These are phyloP conservation scores for Suillus subaureus DNA, from an alignment of 768 basidiomycete genomes.

Conservation along the genomic window DNA sequence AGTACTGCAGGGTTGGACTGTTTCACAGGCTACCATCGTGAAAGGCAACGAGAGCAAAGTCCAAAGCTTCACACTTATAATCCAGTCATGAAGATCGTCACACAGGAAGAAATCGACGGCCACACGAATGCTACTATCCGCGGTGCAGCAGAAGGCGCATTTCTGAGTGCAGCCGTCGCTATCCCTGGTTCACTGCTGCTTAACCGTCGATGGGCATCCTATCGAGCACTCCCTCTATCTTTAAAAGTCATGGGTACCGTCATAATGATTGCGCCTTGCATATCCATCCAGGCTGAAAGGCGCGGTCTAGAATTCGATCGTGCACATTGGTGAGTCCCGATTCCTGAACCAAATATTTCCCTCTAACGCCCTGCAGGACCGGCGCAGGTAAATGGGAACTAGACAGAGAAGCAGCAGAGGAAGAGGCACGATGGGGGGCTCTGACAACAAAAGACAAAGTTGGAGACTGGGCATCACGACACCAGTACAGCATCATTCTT, in stretches of 20 bases:
- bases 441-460: constrained; percentile 55
- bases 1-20: background rate
- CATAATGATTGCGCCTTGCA: constrained; percentile 62
- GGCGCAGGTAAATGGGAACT: constrained; percentile 55
- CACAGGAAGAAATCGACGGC: constrained; percentile 51
- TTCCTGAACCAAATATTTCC: background rate
- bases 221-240: constrained; percentile 64
- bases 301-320: constrained; percentile 59
- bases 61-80: background rate
- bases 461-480: constrained; percentile 62
- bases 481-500: constrained; percentile 74
- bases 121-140: constrained; percentile 59
- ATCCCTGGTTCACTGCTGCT: constrained; percentile 53
- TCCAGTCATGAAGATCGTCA: constrained; percentile 32
- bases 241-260: constrained; percentile 74
- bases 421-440: constrained; percentile 49
- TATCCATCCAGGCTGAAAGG: constrained; percentile 75
- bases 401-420: constrained; percentile 41
- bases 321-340: constrained; percentile 4
- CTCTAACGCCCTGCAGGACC: constrained; percentile 19
- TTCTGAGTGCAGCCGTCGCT: constrained; percentile 48
- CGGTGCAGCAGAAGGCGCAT: constrained; percentile 61
- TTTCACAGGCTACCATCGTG: background rate
- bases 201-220: constrained; percentile 56
- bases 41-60: background rate